Conservation (phyloP, 306 rosid species). For the Delonix regia region DNA sequence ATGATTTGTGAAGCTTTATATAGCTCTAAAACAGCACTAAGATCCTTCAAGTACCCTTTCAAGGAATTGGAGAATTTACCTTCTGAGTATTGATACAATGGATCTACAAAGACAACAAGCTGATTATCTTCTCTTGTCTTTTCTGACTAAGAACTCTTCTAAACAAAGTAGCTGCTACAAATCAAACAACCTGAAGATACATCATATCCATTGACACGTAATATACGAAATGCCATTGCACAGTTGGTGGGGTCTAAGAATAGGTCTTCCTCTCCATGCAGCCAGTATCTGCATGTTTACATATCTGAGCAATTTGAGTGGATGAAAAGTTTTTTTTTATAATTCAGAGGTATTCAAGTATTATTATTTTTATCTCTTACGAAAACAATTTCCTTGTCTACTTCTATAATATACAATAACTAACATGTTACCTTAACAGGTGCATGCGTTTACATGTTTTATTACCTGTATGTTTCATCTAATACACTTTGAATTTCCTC, state of each 20-base stretch:
- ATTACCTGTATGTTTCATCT: slow-evolving; percentile 78
- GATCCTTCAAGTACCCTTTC: slow-evolving; percentile 78
- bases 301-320: background rate
- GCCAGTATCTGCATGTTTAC: slow-evolving; percentile 5
- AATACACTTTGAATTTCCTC: slow-evolving; percentile 66
- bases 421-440: background rate
- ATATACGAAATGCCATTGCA: slow-evolving; percentile 21
- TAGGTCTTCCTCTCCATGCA: background rate
- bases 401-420: background rate
- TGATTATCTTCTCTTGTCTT: slow-evolving; percentile 13
- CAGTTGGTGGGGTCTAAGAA: slow-evolving; percentile 22
- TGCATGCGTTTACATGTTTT: background rate
- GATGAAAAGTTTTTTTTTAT: background rate
- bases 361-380: background rate
- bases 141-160: background rate
- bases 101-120: slow-evolving; percentile 52
- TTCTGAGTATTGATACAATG: slow-evolving; percentile 64
- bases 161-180: background rate
- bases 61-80: slow-evolving; percentile 61
- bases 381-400: background rate
- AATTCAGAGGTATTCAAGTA: background rate
- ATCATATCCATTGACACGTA: slow-evolving; percentile 10
- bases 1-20: slow-evolving; percentile 73
- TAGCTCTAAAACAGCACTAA: slow-evolving; percentile 62
- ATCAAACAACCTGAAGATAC: slow-evolving; percentile 20